phyloP scores from a whole-genome alignment of 352 stramenopile species.

The Phytopythium chamaehyphon region DNA sequence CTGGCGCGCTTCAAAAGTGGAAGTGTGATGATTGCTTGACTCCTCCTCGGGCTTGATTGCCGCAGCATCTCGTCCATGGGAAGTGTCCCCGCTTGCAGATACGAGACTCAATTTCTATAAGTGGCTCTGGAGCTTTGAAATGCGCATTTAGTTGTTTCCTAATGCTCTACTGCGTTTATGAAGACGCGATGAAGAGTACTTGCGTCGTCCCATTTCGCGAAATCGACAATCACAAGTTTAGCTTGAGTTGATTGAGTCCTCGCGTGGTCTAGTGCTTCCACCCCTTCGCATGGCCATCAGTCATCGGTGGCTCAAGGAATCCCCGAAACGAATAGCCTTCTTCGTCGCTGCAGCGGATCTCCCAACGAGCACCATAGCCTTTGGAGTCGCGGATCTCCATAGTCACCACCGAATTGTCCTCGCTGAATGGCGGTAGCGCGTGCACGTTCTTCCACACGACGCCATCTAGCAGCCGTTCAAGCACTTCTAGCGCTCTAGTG shows the following conservation, averaged over 20 bases:
- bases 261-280: slow-evolving; percentile 46
- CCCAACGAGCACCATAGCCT: slow-evolving; percentile 78
- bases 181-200: too few relatives aligned
- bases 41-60: too few relatives aligned
- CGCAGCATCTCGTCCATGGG: too few relatives aligned
- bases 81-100: too few relatives aligned
- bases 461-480: slow-evolving; percentile 45
- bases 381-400: slow-evolving; percentile 67
- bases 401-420: slow-evolving; percentile 43
- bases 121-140: too few relatives aligned
- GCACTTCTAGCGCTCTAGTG: slow-evolving; percentile 34
- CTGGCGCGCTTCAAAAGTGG: too few relatives aligned
- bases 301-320: slow-evolving; percentile 83
- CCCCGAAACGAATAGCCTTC: slow-evolving; percentile 44
- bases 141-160: background rate
- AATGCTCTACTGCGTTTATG: too few relatives aligned
- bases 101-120: too few relatives aligned
- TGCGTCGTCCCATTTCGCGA: too few relatives aligned
- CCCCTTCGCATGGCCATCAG: slow-evolving; percentile 61
- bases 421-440: slow-evolving; percentile 34
- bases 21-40: too few relatives aligned
- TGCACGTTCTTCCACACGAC: slow-evolving; percentile 83
- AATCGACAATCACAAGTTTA: too few relatives aligned
- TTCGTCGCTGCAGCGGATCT: slow-evolving; percentile 31
- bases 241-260: background rate